Base-by-base conservation (phyloP, 768 basidiomycete genomes). In the Boletus pseudopeckii region DNA sequence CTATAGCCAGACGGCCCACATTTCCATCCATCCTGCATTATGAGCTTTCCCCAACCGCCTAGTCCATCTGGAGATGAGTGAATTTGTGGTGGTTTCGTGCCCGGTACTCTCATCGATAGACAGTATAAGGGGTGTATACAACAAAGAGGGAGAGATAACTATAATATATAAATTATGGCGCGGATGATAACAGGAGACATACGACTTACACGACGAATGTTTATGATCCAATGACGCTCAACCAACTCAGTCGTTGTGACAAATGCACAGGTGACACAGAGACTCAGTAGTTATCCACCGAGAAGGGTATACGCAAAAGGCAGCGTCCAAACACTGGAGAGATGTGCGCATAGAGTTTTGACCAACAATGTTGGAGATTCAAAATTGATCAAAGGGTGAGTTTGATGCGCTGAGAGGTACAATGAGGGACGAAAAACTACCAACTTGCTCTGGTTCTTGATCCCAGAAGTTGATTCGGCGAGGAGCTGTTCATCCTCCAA, bases 41-140 rank as follows among this genome's bases (percentile, higher is more conserved):
- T 70, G 72, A 93, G 75, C 53, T 83, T 83, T 24, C 71, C 74
- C 92, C 92, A 93, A 18, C 92, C 91, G 55, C 77, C 79, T 57
- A 89, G 74, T 26, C 90, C 91, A 64, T 94, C 90, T 92, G 54
- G 9, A 53, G 26, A 50, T 66, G 42, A 57, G 48, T n/a, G 7
- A 28, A 32, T 1, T 37, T 17, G 18, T 1, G 1, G 20, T 5
- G 1, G 11, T 8, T 11, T 15, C 8, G 9, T 40, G 7, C 32
- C 10, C 7, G 10, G 14, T 4, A 71, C 89, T 55, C 63, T 91
- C 90, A 94, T 74, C 82, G 78, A 69, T 90, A 86, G 41, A 94
- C 88, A 15, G 92, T 94, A 76, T 91, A 92, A 0, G 90, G 88
- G 17, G 91, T 92, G 64, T 87, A 94, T 44, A 85, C 75, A 13